Percentiles rank a stretch among this genome's conserved stretches.
Conservation (phyloP, 1,284 basidiomycete genomes). For the Tilletia horrida region DNA sequence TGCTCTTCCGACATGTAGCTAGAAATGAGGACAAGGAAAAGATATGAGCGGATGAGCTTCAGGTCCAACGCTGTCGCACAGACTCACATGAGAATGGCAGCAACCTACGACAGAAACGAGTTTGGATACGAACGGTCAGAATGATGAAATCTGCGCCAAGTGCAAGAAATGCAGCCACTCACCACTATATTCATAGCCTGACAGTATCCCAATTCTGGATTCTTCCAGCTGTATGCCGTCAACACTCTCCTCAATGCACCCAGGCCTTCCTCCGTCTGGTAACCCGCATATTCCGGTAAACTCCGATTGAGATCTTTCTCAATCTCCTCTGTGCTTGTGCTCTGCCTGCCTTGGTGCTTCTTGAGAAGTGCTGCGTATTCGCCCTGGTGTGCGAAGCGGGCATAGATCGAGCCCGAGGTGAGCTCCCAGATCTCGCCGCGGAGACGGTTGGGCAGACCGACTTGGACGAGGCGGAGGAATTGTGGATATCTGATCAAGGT, state of each 20-base stretch:
- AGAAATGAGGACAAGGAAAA: slow-evolving; percentile 10
- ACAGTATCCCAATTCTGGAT: slow-evolving; percentile 68
- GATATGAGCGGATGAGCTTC: neutral
- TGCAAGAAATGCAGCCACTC: slow-evolving; percentile 69
- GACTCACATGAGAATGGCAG: slow-evolving; percentile 22
- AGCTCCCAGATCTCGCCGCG: slow-evolving; percentile 99
- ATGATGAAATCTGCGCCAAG: neutral
- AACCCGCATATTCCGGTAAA: slow-evolving; percentile 53
- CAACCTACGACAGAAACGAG: slow-evolving; percentile 11
- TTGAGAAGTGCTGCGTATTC: slow-evolving; percentile 76
- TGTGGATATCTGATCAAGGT: slow-evolving; percentile 93
- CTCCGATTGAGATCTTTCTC: slow-evolving; percentile 92
- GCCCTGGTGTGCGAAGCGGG: slow-evolving; percentile 83
- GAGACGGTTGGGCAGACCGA: slow-evolving; percentile 89
- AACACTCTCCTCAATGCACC: slow-evolving; percentile 78
- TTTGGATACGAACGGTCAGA: neutral
- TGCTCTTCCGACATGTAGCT: slow-evolving; percentile 99
- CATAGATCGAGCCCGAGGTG: slow-evolving; percentile 81
- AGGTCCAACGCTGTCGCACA: neutral
- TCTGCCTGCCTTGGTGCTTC: slow-evolving; percentile 75
- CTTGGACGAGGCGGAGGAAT: slow-evolving; percentile 92
- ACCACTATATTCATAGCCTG: slow-evolving; percentile 67
- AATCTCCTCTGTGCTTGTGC: slow-evolving; percentile 93
- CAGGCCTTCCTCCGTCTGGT: slow-evolving; percentile 48
- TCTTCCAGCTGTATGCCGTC: slow-evolving; percentile 94